A percentile compares a stretch with the other conserved stretches of the same genome.
Conservation (phyloP, 176 grass and related monocot genomes). For the Carex pumila region DNA sequence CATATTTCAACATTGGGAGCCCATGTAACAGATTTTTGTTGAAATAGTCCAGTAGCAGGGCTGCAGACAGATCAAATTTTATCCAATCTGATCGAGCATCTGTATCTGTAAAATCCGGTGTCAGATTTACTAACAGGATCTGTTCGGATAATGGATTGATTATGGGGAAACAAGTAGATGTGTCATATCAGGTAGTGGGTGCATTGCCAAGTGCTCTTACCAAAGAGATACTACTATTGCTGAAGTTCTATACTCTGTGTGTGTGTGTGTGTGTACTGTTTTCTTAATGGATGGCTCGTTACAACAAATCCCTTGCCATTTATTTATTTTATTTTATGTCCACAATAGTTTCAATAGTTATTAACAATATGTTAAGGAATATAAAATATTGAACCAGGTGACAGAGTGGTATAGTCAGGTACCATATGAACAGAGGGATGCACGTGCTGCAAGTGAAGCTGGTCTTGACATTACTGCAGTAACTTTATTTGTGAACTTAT, state of each 20-base stretch:
- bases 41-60: not conserved
- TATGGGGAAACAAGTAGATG: not conserved
- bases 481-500: not conserved
- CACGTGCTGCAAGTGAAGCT: too few relatives aligned
- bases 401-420: too few relatives aligned
- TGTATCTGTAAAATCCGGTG: not conserved
- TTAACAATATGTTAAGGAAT: not conserved
- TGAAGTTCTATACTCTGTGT: not conserved
- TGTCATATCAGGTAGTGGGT: not conserved
- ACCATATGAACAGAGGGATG: too few relatives aligned
- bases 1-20: not conserved
- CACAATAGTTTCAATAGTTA: not conserved
- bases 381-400: too few relatives aligned
- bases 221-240: not conserved
- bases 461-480: too few relatives aligned
- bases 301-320: not conserved
- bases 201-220: not conserved
- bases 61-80: not conserved
- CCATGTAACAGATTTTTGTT: not conserved
- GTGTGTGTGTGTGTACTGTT: not conserved
- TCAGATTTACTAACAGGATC: not conserved
- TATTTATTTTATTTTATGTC: not conserved
- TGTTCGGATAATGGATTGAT: not conserved
- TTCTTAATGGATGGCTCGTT: not conserved
- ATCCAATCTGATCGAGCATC: not conserved